Base-by-base conservation (phyloP, 192 early-diverging fungal genomes). In the Coemansia sp. region DNA sequence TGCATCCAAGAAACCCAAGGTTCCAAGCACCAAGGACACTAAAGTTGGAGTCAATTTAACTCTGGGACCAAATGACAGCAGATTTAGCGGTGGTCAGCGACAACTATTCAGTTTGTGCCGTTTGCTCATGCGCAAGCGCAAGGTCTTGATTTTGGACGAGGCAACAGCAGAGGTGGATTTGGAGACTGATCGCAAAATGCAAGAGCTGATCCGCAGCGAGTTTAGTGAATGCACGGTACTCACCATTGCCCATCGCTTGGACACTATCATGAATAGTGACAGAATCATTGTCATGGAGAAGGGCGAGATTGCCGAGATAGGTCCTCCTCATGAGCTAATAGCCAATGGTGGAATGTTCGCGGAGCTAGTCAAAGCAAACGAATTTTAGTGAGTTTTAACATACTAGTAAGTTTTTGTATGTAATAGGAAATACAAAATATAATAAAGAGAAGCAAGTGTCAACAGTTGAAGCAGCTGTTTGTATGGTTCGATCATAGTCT, bases 191-290 rank as follows among this genome's bases (percentile, higher is more conserved):
- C 3, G 40, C 18, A 24, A 31, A 13, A 62, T 75, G 2, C 74
- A 75, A 34, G 20, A 49, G 10, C 16, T 75, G 5, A 82, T 90
- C 33, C 78, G 79, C 2, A 72, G 70, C 20, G 74, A 88, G 53
- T 89, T 90, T 74, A 67, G 41, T 4, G 61, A 74, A 29, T 70
- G 64, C 15, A 75, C 74, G 3, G 79, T 90, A 12, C 63, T 91
- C 3, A 88, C 88, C 33, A 91, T 91, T 64, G 90, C 90, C 0
- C 90, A 95, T 75, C 87, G 92, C 39, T 70, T 91, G 5, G 89
- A 91, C 49, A 91, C 90, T 6, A 80, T 88, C 0, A 70, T 86
- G 33, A 65, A 81, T 27, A 91, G 92, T 68, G 87, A 90, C 57
- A 73, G 87, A 2, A 80, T 90, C 12, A 41, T 90, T 33, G 89